Percentiles rank a stretch among this genome's conserved stretches.
Evolutionary conservation across 2,329 filamentous ascomycete genomes (phyloP).

Genomic region (Fusarium sp.): DNA sequence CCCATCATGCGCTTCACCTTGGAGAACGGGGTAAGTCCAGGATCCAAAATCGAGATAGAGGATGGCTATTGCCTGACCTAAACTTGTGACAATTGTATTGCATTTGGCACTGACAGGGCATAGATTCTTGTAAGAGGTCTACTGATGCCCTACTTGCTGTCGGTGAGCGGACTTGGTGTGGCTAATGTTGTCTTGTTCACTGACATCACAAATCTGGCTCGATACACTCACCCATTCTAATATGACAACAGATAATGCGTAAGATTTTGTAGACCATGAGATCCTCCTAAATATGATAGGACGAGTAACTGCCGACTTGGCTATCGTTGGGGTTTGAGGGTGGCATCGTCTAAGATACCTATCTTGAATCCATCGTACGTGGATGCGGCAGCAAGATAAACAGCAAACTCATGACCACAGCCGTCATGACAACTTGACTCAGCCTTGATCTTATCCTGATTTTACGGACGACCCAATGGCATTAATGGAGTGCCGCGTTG

Average conservation of each 20-base stretch:
- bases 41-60: not conserved
- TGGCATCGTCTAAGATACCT: slow-evolving; percentile 44
- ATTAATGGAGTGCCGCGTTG: slow-evolving; percentile 51
- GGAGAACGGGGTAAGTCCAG: slow-evolving; percentile 15
- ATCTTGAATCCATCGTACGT: slow-evolving; percentile 50
- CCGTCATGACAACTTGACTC: slow-evolving; percentile 49
- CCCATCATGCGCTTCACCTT: slow-evolving; percentile 10
- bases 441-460: slow-evolving; percentile 51
- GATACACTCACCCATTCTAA: not conserved
- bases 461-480: slow-evolving; percentile 52
- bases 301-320: slow-evolving; percentile 45
- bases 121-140: not conserved
- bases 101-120: slow-evolving; percentile 34
- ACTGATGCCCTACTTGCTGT: not conserved
- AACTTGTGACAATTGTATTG: slow-evolving; percentile 22
- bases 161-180: not conserved
- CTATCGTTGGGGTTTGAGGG: slow-evolving; percentile 43
- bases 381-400: slow-evolving; percentile 41
- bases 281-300: slow-evolving; percentile 40
- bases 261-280: not conserved
- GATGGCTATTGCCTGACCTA: not conserved
- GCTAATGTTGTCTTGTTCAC: not conserved
- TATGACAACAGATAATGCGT: not conserved
- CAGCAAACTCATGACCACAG: slow-evolving; percentile 51
- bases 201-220: not conserved